Percentiles rank a stretch among this genome's conserved stretches.
Conservation (phyloP, 805 yeast species). For the Candida sithepensis region DNA sequence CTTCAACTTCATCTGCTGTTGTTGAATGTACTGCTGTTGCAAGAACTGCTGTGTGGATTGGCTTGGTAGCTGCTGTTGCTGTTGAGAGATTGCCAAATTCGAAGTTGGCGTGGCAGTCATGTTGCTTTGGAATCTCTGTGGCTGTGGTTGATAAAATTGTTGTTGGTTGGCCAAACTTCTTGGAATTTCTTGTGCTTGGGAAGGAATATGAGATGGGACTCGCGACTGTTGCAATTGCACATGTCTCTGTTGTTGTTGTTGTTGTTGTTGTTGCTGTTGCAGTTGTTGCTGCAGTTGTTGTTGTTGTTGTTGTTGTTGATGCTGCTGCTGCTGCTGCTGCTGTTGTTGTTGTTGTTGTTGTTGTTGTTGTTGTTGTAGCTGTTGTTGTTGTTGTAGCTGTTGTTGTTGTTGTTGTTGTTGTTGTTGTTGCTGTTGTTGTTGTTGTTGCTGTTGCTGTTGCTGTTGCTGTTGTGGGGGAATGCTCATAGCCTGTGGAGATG, state of each 20-base stretch:
- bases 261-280: no score
- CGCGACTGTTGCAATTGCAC: no score
- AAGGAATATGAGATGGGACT: constrained; percentile 16
- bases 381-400: no score
- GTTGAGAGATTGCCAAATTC: constrained; percentile 30
- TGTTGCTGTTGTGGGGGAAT: constrained; percentile 5
- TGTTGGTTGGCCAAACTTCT: constrained; percentile 15
- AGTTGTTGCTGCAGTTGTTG: no score
- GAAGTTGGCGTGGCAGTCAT: constrained; percentile 23
- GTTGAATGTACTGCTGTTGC: constrained; percentile 30
- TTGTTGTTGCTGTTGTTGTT: no score
- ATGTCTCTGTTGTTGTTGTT: constrained; percentile 1
- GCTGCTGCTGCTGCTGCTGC: no score
- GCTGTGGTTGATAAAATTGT: constrained; percentile 30
- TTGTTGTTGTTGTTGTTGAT: no score
- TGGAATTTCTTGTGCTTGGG: constrained; percentile 24
- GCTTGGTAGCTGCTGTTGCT: constrained; percentile 35
- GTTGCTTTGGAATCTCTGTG: constrained; percentile 23
- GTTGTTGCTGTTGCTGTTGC: no score
- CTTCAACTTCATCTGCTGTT: constrained; percentile 22
- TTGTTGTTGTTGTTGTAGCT: no score
- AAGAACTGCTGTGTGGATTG: constrained; percentile 27
- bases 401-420: no score
- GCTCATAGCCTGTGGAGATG: constrained; percentile 1
- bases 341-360: no score